Base-by-base conservation (phyloP, 1,139 yeast species). In the Saccharomycopsis hybrid region DNA sequence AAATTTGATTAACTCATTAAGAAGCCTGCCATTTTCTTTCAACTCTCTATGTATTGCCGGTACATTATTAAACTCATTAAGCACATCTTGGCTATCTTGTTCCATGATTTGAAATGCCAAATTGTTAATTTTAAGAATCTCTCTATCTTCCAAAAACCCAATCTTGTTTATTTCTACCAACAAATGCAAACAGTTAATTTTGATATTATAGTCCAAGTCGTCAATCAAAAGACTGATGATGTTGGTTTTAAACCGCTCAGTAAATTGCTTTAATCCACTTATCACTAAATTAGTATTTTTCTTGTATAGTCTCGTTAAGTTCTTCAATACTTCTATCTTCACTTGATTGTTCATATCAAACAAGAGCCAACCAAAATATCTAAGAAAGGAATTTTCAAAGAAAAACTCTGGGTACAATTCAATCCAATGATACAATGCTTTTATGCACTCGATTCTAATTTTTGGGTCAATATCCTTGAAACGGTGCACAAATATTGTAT, bases 341-440 rank as follows among this genome's bases (percentile, higher is more conserved):
- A 87, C 94, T 2, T 64, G 57, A 13, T 76, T 65, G 25, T 77
- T 74, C 1, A 80, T 73, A 60, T 90, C 97, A 5, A 92, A 81
- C 44, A 89, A 67, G 27, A 87, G 71, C 94, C 95, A 85, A 2
- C 96, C 96, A 61, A 84, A 76, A 61, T 85, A 86, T 54, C 90
- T 76, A 54, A 89, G 71, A 60, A 80, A 85, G 1, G 80, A 69
- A 2, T 84, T 81, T 54, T 81, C 85, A 58, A 85, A 73, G 59
- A 85, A 89, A 50, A 73, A 68, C 51, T 82, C 88, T 0, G 96
- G 95, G 55, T 76, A 77, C 5, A 68, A 62, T n/a, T 74, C 70
- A 70, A 87, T 84, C 85, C 95, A 84, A 30, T 67, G 70, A 25
- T 88, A 79, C 46, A 89, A 68, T 41, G 76, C 73, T 13, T 64